Evolutionary conservation across 1,284 basidiomycete species (phyloP).

Genomic region (Microbotryum saponariae): DNA sequence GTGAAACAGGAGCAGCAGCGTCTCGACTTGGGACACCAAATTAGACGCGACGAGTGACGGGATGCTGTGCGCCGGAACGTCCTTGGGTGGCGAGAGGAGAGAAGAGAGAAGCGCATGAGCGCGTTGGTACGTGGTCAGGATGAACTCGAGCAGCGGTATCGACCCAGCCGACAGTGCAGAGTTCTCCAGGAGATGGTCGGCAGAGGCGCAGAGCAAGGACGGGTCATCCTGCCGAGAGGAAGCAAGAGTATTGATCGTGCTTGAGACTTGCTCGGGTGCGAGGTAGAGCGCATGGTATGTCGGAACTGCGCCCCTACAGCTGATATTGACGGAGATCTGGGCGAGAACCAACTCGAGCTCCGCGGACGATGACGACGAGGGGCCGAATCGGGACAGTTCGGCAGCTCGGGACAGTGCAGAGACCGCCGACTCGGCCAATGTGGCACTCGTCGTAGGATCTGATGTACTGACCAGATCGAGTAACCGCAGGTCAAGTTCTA

Average conservation of each 20-base stretch:
- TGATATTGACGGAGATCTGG: neutral
- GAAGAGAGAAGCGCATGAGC: constrained; percentile 13
- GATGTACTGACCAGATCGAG: constrained; percentile 6
- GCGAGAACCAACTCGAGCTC: constrained; percentile 14
- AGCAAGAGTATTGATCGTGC: too few relatives aligned
- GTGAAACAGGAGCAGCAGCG: constrained; percentile 19
- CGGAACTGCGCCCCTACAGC: neutral
- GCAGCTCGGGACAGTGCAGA: constrained; percentile 12
- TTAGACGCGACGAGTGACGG: constrained; percentile 23
- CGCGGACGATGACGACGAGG: neutral
- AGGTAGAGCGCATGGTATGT: too few relatives aligned
- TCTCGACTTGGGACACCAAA: constrained; percentile 13
- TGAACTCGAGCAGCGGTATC: neutral
- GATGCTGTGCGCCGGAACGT: constrained; percentile 13
- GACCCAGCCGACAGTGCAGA: neutral
- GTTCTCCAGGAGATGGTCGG: constrained; percentile 11
- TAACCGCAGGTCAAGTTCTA: constrained; percentile 12
- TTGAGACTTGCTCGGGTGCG: too few relatives aligned
- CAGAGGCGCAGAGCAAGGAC: constrained; percentile 14
- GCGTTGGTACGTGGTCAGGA: constrained; percentile 4
- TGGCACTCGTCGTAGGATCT: neutral
- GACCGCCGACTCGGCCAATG: constrained; percentile 3
- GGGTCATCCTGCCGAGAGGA: too few relatives aligned
- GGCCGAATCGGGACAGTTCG: neutral
- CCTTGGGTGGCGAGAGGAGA: constrained; percentile 18